Percentiles rank a stretch among this genome's conserved stretches.
These are phyloP conservation scores for Actinidia chinensis DNA, from an alignment of 179 eudicot genomes.

Conservation along the genomic window DNA sequence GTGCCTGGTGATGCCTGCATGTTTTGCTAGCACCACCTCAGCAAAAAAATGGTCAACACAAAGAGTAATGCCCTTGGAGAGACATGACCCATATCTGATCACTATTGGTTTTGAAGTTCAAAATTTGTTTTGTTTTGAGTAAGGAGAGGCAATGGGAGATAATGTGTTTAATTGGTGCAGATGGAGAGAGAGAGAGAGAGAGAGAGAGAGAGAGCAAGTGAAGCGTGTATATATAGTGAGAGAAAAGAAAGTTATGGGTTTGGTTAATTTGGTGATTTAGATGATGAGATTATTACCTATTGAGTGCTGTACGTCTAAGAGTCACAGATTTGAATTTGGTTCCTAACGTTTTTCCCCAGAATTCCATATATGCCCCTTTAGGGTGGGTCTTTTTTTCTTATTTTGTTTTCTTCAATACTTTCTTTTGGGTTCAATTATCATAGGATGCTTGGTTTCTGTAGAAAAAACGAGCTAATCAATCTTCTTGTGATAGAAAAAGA, in stretches of 20 bases:
- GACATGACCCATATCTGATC: slow-evolving; percentile 17
- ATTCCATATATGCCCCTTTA: slow-evolving; percentile 11
- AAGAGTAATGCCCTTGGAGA: slow-evolving; percentile 3
- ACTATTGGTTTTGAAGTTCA: background rate
- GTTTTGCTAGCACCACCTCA: slow-evolving; percentile 30
- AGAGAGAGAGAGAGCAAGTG: slow-evolving; percentile 4
- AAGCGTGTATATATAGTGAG: slow-evolving; percentile 15
- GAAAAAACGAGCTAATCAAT: too few species aligned
- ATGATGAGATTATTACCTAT: background rate
- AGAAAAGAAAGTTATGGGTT: background rate
- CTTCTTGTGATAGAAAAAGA: too few species aligned
- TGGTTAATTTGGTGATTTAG: slow-evolving; percentile 25
- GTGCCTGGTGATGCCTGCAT: slow-evolving; percentile 43
- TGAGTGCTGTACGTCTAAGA: slow-evolving; percentile 20
- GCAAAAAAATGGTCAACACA: background rate
- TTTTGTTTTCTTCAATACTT: background rate
- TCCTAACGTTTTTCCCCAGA: slow-evolving; percentile 7
- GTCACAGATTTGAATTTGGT: background rate
- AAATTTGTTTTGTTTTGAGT: background rate
- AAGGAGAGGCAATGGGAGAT: background rate
- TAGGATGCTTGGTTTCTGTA: background rate
- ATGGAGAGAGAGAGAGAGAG: background rate
- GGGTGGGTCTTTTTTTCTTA: background rate
- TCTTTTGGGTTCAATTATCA: background rate
- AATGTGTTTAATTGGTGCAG: background rate